Evolutionary conservation across 2,329 filamentous ascomycete genomes (phyloP), one percentile per base, ranked within the genome.

Genomic region (Phaeosphaeriaceae sp.): DNA sequence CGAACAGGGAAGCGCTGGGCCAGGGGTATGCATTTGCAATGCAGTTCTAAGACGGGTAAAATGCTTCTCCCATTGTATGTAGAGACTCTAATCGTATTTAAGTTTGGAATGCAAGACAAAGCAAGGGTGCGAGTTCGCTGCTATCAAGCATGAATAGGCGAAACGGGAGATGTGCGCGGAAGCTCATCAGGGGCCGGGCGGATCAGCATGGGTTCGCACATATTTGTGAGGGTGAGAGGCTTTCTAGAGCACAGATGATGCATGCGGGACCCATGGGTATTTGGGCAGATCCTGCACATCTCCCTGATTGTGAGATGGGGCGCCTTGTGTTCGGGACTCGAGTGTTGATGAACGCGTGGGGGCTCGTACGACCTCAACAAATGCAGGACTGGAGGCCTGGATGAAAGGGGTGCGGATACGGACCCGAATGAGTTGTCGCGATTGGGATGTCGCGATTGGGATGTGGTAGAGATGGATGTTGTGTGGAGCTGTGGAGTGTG

Each of bases 271-370:
- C 25, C 50, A 52, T 45, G 50, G 41, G 22, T 52, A 21, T 31
- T 33, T 52, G 31, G n/a, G 25, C 33, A 36, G 36, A 45, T 53
- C 46, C 36, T 45, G 46, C 50, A 49, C 17, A 10, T 19, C n/a
- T 11, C 7, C 17, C 21, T 36, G 17, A 36, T 9, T 20, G 25
- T 10, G 25, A 21, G 20, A 13, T 33, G 25, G 25, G 24, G 19
- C 24, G 15, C 45, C 36, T 48, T 46, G 31, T 49, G 42, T 45
- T 33, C 40, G 45, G 24, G 47, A 2, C 19, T 21, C 46, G 4
- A 10, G 17, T 1, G n/a, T 48, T 48, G 44, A 59, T 56, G 54
- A 60, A 56, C 27, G 9, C 51, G 62, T 65, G 57, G 59, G 59
- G 54, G 25, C n/a, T 42, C 49, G 57, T 59, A 52, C 53, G 27